Base-by-base conservation (phyloP, 768 basidiomycete genomes). In the Grammothele lineata region DNA sequence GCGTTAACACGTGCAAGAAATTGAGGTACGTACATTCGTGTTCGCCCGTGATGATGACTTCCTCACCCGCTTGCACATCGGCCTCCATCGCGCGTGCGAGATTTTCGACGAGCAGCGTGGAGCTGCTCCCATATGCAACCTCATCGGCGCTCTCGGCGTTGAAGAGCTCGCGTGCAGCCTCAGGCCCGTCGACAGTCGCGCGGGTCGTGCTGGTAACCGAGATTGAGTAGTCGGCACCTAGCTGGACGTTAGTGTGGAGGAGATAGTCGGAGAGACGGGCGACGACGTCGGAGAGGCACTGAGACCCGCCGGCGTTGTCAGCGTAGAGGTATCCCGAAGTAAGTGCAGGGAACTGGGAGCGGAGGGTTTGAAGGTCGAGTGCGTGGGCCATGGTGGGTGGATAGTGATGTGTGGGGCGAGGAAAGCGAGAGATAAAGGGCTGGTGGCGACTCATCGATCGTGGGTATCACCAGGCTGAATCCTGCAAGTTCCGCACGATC, bases 231-330 rank as follows among this genome's bases (percentile, higher is more conserved):
- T 80, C 77, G 6, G 84, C 86, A 19, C 83, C 81, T 15, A 85
- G 74, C 60, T 89, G 87, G 0, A 78, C 85, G 57, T 90, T 90
- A 7, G 82, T 81, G 66, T 83, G 78, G 25, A 74, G 48, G 12
- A 90, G 74, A 58, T 88, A 91, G 59, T 86, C 81, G 18, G 70
- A 71, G 56, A 88, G 74, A 35, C 73, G 66, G 54, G 83, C 75
- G 45, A 80, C 76, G 25, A 81, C 80, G 40, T 65, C 66, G 39
- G 74, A 67, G 1, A 78, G 65, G 32, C 74, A 77, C 60, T 80
- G 87, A 3, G 85, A 87, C 7, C 86, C 87, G 0, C 85, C 87
- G 0, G 87, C 87, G 49, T 85, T 89, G 67, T 88, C 87, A 3
- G 73, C 87, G 56, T 77, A 88, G 50, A 86, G 73, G 56, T 72